Percentiles rank a stretch among this genome's conserved stretches.
These are phyloP conservation scores for Glycyrrhiza uralensis DNA, from an alignment of 306 rosid genomes.

Conservation along the genomic window DNA sequence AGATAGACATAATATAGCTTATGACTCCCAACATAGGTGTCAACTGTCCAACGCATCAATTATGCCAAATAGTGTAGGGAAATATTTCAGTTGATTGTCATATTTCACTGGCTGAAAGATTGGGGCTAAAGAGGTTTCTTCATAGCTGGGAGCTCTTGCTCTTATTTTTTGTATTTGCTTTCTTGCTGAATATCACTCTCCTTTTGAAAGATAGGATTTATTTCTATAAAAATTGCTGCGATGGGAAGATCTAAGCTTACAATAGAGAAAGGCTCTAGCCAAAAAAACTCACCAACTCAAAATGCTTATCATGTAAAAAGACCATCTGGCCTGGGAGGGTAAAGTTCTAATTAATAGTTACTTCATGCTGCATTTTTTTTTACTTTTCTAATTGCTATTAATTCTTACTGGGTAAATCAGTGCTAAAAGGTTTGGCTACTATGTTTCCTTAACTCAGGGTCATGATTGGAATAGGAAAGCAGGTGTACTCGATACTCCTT, in stretches of 20 bases:
- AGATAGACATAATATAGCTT: background rate
- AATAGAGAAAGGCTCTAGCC: conserved; percentile 36
- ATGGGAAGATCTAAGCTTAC: conserved; percentile 57
- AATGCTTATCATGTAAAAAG: conserved; percentile 39
- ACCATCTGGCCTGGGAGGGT: conserved; percentile 81
- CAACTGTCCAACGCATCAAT: background rate
- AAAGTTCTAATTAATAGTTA: conserved; percentile 28
- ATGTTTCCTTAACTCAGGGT: conserved; percentile 53
- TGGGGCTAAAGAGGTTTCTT: background rate
- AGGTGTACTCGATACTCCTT: conserved; percentile 71
- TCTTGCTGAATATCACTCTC: background rate
- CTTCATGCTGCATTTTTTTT: conserved; percentile 11
- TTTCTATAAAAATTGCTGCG: conserved; percentile 41
- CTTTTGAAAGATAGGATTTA: background rate
- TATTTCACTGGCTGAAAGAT: background rate
- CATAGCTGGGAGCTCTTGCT: background rate
- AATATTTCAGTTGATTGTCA: background rate
- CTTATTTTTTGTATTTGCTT: background rate
- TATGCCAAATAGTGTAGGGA: background rate
- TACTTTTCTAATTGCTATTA: conserved; percentile 1
- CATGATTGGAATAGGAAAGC: conserved; percentile 78
- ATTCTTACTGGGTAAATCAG: conserved; percentile 7
- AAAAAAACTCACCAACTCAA: conserved; percentile 38
- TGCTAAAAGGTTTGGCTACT: conserved; percentile 11
- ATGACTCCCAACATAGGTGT: conserved; percentile 5